Base-by-base conservation (phyloP, 1,139 yeast genomes). In the Suhomyces ambrosiae region DNA sequence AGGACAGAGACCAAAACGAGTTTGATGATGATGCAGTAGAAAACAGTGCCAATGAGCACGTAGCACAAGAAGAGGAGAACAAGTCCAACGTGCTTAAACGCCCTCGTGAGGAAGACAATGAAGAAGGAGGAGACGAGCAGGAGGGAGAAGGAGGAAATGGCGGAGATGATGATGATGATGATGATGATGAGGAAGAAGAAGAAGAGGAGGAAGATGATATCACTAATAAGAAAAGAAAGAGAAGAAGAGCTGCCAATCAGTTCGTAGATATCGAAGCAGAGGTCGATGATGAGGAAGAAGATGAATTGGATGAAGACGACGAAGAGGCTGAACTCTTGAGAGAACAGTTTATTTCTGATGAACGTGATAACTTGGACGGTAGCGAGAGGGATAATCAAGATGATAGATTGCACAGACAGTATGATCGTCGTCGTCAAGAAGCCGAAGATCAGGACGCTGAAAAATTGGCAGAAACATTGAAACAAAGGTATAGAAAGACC, bases 251-350 rank as follows among this genome's bases (percentile, higher is more conserved):
- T 35, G 81, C 89, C 53, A 92, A 92, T 62, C 92, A 86, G 71
- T 92, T 92, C 63, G 76, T 92, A 65, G 99, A 92, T 85, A 95
- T 92, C 40, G 98, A 92, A 71, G 99, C 99, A 42, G 98, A 92
- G 60, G 99, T 92, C 41, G 96, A 94, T 60, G 97, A 92, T 44
- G 98, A 92, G 50, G 98, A 92, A 42, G 98, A 92, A 49, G 98
- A 92, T 27, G 90, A 83, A 27, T 84, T 88, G 33, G 77, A 71
- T 37, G 97, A 90, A 50, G 97, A 89, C 43, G 96, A 77, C 42
- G 82, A 88, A 49, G 97, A 88, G 52, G 96, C 92, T 8, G 97
- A 86, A 47, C 67, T 87, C 28, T 79, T 86, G 40, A 79, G 90
- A 53, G 95, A 89, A 56, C 96, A 87, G 56, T 84, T 83, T 57